These are phyloP conservation scores for Albophoma yamanashiensis DNA, from an alignment of 2,329 filamentous ascomycete species.

Conservation along the genomic window DNA sequence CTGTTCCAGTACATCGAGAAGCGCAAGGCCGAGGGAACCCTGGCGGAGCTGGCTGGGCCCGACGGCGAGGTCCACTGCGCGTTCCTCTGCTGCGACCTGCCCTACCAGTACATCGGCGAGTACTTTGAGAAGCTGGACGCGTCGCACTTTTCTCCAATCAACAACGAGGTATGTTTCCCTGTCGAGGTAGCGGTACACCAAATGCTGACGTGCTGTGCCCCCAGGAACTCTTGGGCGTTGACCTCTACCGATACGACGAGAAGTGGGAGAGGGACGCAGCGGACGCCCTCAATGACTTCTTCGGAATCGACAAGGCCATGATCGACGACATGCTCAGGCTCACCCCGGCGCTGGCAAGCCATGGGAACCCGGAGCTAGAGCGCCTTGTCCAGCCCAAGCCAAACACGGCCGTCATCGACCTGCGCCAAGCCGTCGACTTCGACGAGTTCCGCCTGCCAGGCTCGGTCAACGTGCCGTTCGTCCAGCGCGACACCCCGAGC, in stretches of 20 bases:
- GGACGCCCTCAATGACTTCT: conserved; percentile 24
- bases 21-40: conserved; percentile 30
- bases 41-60: conserved; percentile 30
- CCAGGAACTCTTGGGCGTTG: conserved; percentile 33
- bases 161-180: conserved; percentile 24
- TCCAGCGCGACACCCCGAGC: conserved; percentile 21
- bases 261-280: conserved; percentile 35
- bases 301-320: conserved; percentile 6
- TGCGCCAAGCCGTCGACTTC: conserved; percentile 32
- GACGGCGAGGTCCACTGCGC: conserved; percentile 40
- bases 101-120: conserved; percentile 51
- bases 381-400: conserved; percentile 8
- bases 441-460: conserved; percentile 28
- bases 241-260: conserved; percentile 41
- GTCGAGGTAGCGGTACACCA: neutral
- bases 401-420: conserved; percentile 28
- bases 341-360: neutral
- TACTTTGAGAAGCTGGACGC: conserved; percentile 46
- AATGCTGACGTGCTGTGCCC: neutral
- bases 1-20: conserved; percentile 38
- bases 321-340: conserved; percentile 4
- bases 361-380: conserved; percentile 1
- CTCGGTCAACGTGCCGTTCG: conserved; percentile 32
- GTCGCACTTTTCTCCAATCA: conserved; percentile 36
- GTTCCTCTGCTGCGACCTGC: conserved; percentile 52